phyloP scores from a whole-genome alignment of 257 asterid genomes.

The Penstemon newberryi region DNA sequence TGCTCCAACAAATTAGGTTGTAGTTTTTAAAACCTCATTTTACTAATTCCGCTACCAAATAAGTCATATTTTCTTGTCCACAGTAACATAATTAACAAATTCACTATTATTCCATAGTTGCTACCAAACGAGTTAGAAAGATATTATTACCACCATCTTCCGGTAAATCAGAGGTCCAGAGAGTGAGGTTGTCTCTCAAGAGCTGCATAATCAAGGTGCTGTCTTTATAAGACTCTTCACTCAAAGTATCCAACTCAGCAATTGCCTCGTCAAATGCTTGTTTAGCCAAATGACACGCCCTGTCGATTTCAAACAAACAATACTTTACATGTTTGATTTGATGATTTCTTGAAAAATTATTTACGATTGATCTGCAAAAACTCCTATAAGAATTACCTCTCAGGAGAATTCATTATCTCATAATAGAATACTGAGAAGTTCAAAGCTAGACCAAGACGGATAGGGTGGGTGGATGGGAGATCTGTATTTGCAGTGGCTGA shows the following conservation, averaged over 20 bases:
- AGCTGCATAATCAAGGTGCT: slow-evolving; percentile 96
- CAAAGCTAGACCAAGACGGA: slow-evolving; percentile 94
- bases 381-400: slow-evolving; percentile 44
- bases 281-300: slow-evolving; percentile 95
- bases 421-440: slow-evolving; percentile 93
- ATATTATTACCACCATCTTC: slow-evolving; percentile 74
- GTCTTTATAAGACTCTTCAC: slow-evolving; percentile 93
- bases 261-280: slow-evolving; percentile 96
- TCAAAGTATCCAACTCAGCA: slow-evolving; percentile 84
- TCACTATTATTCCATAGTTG: no score
- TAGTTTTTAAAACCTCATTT: no score
- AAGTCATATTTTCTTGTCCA: no score
- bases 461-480: slow-evolving; percentile 91
- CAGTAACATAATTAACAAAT: no score
- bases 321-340: neutral
- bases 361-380: neutral
- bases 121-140: neutral
- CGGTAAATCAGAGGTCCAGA: slow-evolving; percentile 93
- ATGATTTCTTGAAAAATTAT: neutral
- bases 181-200: slow-evolving; percentile 90
- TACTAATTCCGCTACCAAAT: no score
- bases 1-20: no score
- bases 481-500: slow-evolving; percentile 71
- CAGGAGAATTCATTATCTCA: slow-evolving; percentile 96
- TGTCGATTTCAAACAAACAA: slow-evolving; percentile 26